Evolutionary conservation across 2,329 filamentous ascomycete species (phyloP), one percentile per base, ranked within the genome.

Genomic region (Fusarium multiceps): DNA sequence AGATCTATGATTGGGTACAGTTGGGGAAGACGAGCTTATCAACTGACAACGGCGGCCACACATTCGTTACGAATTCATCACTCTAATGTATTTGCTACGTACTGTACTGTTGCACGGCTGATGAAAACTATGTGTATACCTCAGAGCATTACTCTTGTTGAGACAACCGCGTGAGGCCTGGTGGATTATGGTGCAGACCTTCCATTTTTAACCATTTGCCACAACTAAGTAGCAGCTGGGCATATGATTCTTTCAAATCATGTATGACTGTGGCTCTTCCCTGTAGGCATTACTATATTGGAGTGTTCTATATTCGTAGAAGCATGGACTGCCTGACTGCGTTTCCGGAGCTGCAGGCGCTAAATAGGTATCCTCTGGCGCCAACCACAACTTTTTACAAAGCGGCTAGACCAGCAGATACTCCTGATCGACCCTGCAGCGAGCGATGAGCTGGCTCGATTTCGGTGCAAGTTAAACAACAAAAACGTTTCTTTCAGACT

Each of bases 401-500:
- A 41, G 34, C 25, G 49, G 23, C 10, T 10, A 42, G 25, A 25
- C 32, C 49, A 42, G 13, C 20, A 37, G 23, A 41, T 41, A 25
- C 12, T 20, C 23, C 34, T 6, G 23, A 41, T 27, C 9, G n/a
- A 7, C 25, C 32, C 8, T 27, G 23, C 13, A 41, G 37, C 11
- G 18, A 47, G 28, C n/a, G 5, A 18, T 10, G 41, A 20, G 13
- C 41, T 23, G 7, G 18, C 20, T 25, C 21, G 11, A 43, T 25
- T 16, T 28, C 37, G 42, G 34, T 42, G 20, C 11, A 21, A 10
- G 10, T 18, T 21, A 28, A 18, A 34, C 27, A 28, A 27, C 14
- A 9, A 25, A 16, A 8, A 50, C n/a, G n/a, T 18, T 34, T 42
- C 47, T 55, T 54, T 66, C 69, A 59, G 71, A 20, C 56, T 59